These are phyloP conservation scores for Cadophora sp. DNA, from an alignment of 2,329 filamentous ascomycete genomes.

Conservation along the genomic window DNA sequence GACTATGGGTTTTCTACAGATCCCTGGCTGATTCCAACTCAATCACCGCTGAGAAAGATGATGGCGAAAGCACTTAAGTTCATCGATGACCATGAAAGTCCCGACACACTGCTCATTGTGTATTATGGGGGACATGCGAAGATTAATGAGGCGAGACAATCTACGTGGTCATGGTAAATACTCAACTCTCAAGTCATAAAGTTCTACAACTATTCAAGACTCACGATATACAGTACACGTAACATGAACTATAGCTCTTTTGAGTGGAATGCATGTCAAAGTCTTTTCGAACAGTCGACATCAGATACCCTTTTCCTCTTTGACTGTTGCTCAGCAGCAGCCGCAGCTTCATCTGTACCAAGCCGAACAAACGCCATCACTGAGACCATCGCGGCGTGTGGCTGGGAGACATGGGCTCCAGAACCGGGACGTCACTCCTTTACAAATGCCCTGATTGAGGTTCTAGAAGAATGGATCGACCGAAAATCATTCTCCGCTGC, in stretches of 20 bases:
- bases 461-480: slow-evolving; percentile 33
- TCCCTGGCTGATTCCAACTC: slow-evolving; percentile 1
- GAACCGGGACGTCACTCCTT: slow-evolving; percentile 31
- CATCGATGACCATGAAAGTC: background rate
- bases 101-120: background rate
- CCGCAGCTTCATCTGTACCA: slow-evolving; percentile 12
- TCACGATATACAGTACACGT: background rate
- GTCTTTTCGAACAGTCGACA: slow-evolving; percentile 7
- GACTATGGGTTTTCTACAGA: background rate
- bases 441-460: slow-evolving; percentile 32
- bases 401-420: slow-evolving; percentile 27
- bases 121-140: slow-evolving; percentile 10
- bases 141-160: slow-evolving; percentile 4
- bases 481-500: slow-evolving; percentile 33
- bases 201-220: background rate
- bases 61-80: slow-evolving; percentile 3
- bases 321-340: slow-evolving; percentile 11
- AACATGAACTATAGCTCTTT: slow-evolving; percentile 8
- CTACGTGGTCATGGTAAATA: slow-evolving; percentile 9
- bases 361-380: slow-evolving; percentile 12
- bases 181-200: background rate
- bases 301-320: slow-evolving; percentile 12
- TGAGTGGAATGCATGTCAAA: slow-evolving; percentile 12
- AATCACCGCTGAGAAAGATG: slow-evolving; percentile 5
- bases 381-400: slow-evolving; percentile 33